Evolutionary conservation across 2,329 filamentous ascomycete species (phyloP).

Genomic region (Cytospora paraplurivora): DNA sequence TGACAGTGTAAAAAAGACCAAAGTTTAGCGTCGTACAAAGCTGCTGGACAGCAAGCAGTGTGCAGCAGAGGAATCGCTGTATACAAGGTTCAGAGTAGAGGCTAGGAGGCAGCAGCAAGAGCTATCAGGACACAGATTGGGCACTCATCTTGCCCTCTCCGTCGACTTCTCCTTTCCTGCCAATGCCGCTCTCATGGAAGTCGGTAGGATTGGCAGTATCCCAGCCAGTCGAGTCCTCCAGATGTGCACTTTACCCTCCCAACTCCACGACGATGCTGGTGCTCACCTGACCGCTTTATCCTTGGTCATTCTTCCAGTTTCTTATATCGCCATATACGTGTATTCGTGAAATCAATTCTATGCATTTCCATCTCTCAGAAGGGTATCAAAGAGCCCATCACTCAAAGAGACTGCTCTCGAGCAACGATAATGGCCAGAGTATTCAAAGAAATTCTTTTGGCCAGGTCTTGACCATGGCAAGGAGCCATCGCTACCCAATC

Average conservation of each 20-base stretch:
- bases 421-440: constrained; percentile 3
- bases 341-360: constrained; percentile 20
- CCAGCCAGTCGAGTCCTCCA: constrained; percentile 12
- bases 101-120: constrained; percentile 9
- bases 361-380: constrained; percentile 19
- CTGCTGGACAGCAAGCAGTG: constrained; percentile 21
- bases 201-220: constrained; percentile 12
- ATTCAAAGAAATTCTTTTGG: constrained; percentile 14
- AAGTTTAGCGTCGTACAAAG: neutral
- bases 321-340: constrained; percentile 18
- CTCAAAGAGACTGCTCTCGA: constrained; percentile 13
- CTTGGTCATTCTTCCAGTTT: constrained; percentile 8
- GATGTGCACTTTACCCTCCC: constrained; percentile 5
- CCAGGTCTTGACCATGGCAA: constrained; percentile 16
- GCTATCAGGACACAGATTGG: constrained; percentile 10
- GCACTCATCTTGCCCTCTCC: neutral
- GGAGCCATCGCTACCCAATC: constrained; percentile 19
- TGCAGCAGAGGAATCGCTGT: constrained; percentile 26
- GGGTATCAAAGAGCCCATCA: constrained; percentile 17
- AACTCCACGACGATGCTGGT: constrained; percentile 5
- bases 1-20: neutral
- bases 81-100: constrained; percentile 20
- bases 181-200: constrained; percentile 13
- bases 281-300: constrained; percentile 2
- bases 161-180: neutral